phyloP scores from a whole-genome alignment of 768 basidiomycete species.

The Boletus sp. region DNA sequence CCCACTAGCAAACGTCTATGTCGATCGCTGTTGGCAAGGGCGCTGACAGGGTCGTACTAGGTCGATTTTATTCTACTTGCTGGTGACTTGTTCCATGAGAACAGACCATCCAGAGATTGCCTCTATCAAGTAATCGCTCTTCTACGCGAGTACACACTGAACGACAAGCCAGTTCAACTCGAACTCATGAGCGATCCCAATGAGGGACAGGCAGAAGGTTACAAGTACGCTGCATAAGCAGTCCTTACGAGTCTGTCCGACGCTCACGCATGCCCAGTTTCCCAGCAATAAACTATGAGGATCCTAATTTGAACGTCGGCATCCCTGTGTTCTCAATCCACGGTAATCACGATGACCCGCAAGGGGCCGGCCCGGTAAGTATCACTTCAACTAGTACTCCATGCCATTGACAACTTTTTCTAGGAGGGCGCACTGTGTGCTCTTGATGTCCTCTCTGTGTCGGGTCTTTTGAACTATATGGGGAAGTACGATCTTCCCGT shows the following conservation, averaged over 20 bases:
- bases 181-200: constrained; percentile 91
- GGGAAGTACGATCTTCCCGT: constrained; percentile 90
- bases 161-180: constrained; percentile 84
- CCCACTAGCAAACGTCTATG: background rate
- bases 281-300: constrained; percentile 96
- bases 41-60: constrained; percentile 38
- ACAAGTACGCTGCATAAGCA: constrained; percentile 53
- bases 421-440: constrained; percentile 96
- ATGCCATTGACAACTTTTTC: background rate
- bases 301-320: constrained; percentile 89
- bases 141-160: constrained; percentile 86
- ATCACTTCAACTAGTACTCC: background rate
- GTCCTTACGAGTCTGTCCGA: background rate
- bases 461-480: constrained; percentile 96
- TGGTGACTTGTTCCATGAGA: constrained; percentile 98
- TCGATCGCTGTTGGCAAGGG: background rate
- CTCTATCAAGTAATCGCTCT: constrained; percentile 88
- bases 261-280: constrained; percentile 54
- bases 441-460: constrained; percentile 90
- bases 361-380: constrained; percentile 87
- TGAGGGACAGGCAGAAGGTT: constrained; percentile 84
- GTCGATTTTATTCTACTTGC: constrained; percentile 95
- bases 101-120: constrained; percentile 88
- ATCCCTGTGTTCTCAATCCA: constrained; percentile 99
- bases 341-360: constrained; percentile 98